A percentile compares a stretch with the other conserved stretches of the same genome.
Conservation (phyloP, 345 rosid genomes). For the Clausena lansium region DNA sequence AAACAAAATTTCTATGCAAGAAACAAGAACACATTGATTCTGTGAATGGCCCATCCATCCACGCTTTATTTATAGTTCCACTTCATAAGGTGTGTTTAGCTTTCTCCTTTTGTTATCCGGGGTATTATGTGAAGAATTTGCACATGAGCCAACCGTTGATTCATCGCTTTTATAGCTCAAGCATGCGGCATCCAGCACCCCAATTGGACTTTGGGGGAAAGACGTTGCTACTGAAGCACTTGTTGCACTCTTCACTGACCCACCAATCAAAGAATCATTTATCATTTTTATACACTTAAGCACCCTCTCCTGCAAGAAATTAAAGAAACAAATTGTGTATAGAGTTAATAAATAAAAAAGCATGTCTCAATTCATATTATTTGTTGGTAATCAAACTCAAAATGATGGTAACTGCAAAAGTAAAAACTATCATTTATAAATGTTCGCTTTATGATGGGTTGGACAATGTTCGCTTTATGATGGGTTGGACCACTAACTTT, state of each 20-base stretch:
- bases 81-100: constrained; percentile 36
- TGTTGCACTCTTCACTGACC: constrained; percentile 16
- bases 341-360: background rate
- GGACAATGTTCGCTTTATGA: background rate
- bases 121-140: constrained; percentile 40
- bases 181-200: constrained; percentile 71
- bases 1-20: constrained; percentile 16
- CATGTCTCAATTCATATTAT: background rate
- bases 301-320: constrained; percentile 49
- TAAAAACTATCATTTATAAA: constrained; percentile 21
- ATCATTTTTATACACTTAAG: constrained; percentile 41
- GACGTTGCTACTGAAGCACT: constrained; percentile 24
- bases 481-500: constrained; percentile 28
- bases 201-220: constrained; percentile 64
- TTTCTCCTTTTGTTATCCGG: constrained; percentile 52
- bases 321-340: background rate
- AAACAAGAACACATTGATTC: constrained; percentile 19
- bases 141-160: constrained; percentile 39
- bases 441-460: background rate
- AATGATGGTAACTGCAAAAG: constrained; percentile 13
- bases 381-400: constrained; percentile 14
- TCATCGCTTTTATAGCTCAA: constrained; percentile 64
- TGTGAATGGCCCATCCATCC: constrained; percentile 4
- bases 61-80: constrained; percentile 14
- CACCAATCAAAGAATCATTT: constrained; percentile 33